phyloP scores from a whole-genome alignment of 306 rosid species.

The Carpinus viminea region DNA sequence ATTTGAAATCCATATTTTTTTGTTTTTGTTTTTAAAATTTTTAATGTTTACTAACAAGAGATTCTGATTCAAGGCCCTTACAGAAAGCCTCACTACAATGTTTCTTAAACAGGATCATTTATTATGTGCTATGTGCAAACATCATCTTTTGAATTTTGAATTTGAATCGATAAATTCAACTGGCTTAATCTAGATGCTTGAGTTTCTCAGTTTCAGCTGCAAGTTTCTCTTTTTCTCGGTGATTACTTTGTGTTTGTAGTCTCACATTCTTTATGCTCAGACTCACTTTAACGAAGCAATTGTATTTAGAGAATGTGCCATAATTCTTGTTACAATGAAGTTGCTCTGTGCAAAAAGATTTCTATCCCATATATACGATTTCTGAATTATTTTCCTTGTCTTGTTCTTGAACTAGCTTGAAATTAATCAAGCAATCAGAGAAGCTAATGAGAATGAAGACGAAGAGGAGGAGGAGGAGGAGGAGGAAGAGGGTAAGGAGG shows the following conservation, averaged over 20 bases:
- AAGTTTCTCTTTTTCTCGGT: not conserved
- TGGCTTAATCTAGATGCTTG: not conserved
- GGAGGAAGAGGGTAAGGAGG: constrained; percentile 20
- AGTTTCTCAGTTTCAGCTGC: not conserved
- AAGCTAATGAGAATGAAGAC: constrained; percentile 42
- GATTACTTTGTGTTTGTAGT: not conserved
- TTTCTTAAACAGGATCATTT: not conserved
- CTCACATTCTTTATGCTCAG: not conserved
- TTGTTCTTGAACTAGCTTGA: constrained; percentile 61
- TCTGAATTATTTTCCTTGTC: not conserved
- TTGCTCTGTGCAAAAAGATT: constrained; percentile 1
- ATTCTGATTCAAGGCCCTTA: not conserved
- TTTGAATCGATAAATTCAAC: not conserved
- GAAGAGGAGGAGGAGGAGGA: constrained; percentile 39
- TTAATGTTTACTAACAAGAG: not conserved
- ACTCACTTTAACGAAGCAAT: not conserved
- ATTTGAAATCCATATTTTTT: not conserved
- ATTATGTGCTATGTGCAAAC: not conserved
- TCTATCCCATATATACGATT: not conserved
- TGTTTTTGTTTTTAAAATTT: not conserved
- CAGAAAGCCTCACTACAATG: not conserved
- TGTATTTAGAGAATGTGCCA: constrained; percentile 4
- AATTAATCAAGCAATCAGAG: constrained; percentile 67
- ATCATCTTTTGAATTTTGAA: not conserved
- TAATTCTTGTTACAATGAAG: constrained; percentile 16